phyloP scores from a whole-genome alignment of 192 early-diverging fungal species.

The Backusella circina region DNA sequence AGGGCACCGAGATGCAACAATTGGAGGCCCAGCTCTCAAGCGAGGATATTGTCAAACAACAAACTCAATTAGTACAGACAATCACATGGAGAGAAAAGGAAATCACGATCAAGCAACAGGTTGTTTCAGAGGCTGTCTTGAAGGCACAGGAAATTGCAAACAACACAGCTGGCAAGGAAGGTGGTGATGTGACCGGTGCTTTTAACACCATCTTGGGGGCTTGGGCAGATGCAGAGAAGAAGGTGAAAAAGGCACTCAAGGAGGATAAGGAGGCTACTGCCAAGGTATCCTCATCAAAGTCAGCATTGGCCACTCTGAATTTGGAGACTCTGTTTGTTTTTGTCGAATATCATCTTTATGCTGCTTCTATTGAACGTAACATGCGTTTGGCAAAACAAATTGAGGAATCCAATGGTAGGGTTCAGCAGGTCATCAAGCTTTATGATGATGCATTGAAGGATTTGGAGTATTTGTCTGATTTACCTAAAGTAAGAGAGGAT shows the following conservation, averaged over 20 bases:
- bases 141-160: conserved; percentile 39
- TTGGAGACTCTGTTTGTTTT: conserved; percentile 54
- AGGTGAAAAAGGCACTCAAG: conserved; percentile 56
- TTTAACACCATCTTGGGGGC: conserved; percentile 55
- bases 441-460: conserved; percentile 55
- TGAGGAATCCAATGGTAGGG: conserved; percentile 40
- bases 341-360: conserved; percentile 53
- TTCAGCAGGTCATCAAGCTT: conserved; percentile 62
- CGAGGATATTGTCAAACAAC: conserved; percentile 26
- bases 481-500: conserved; percentile 48
- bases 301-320: conserved; percentile 52
- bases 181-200: conserved; percentile 38
- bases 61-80: conserved; percentile 35
- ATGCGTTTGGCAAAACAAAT: conserved; percentile 43
- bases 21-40: conserved; percentile 11
- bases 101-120: conserved; percentile 40
- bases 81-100: conserved; percentile 47
- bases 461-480: conserved; percentile 50
- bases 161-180: conserved; percentile 18
- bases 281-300: conserved; percentile 69
- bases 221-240: conserved; percentile 58
- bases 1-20: neutral
- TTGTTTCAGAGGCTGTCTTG: conserved; percentile 44
- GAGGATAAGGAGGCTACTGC: conserved; percentile 61
- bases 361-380: conserved; percentile 54